Base-by-base conservation (phyloP, 192 early-diverging fungal genomes). In the Coemansia javaensis region DNA sequence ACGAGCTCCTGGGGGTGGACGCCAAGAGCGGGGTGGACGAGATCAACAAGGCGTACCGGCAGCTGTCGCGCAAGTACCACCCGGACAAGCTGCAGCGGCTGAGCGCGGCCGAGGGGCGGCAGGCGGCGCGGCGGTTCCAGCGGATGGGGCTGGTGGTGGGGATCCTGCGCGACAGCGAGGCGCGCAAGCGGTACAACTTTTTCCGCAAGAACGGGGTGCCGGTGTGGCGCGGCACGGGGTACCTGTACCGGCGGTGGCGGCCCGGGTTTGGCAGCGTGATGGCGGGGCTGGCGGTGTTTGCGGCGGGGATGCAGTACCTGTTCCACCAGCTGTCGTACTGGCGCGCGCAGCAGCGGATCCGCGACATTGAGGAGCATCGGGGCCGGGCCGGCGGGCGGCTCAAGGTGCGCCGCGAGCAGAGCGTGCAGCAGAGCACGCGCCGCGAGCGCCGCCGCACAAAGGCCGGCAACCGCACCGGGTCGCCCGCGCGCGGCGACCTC, bases 131-230 rank as follows among this genome's bases (percentile, higher is more conserved):
- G 59, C 71, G 77, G 48, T 90, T 84, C 56, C 71, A 82, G 6
- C 74, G 81, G 23, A 58, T 87, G 8, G 77, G 79, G 20, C 75
- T 79, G n/a, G 79, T 87, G 21, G 81, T 80, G 23, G 51, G 73
- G 27, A 83, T 90, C 43, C 56, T 90, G 56, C 75, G 87, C 25
- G 77, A 83, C 48, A 42, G 62, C 20, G 67, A 67, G 49, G 65
- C 59, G 24, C 83, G 85, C 20, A 82, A 87, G 31, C 75, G 85
- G 23, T 90, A 90, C 62, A 80, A 90, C 66, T 86, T 85, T 62
- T 90, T 85, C 59, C 75, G 83, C 50, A 86, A 83, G 56, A 87
- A 87, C 53, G 87, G 87, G 13, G 85, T 90, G 12, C 87, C 87
- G 21, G 75, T 77, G 41, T 90, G 87, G 87, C 71, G 87, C 39